Base-by-base conservation (phyloP, 495 filamentous ascomycete species). In the Alectoria sarmentosa region DNA sequence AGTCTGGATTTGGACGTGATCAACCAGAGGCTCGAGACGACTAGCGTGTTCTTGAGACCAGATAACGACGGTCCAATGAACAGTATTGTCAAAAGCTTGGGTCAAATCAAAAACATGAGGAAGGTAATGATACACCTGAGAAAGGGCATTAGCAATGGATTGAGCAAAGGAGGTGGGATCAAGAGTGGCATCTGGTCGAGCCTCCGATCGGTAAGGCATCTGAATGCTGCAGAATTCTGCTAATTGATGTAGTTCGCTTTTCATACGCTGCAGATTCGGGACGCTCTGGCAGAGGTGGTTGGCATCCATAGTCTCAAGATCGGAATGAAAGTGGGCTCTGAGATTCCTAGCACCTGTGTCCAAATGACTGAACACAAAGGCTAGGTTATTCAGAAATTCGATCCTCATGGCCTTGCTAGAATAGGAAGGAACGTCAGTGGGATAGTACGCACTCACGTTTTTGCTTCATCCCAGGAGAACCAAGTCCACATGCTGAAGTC, bases 71-170 rank as follows among this genome's bases (percentile, higher is more conserved):
- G 80, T 38, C 68, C 77, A 4, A 65, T 90, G 36, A 76, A 79
- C 4, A 77, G 74, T 37, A 79, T 96, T 19, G 76, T 79, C 21
- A 87, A 86, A 65, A 82, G 79, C 62, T 75, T 98, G 42, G 83
- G 83, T 59, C 85, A 83, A 63, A 82, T 96, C 58, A 91, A 90
- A 69, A 93, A 97, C 66, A 87, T 96, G 68, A 86, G 84, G 48
- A 79, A 83, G 4, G 76, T 87, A 4, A 78, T 92, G 69, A 79
- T 84, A 46, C 86, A 90, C 72, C 79, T 96, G 34, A 86, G 82
- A 56, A 92, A 89, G 72, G 91, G 91, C 4, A 82, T 92, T 28
- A 87, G 85, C 70, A 82, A 80, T 44, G 83, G 84, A 21, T 77
- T 81, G 60, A 83, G 82, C 3, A 79, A 82, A 73, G 74, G 76